Evolutionary conservation across 1,284 basidiomycete species (phyloP).

Genomic region (Apiotrichum brassicae): DNA sequence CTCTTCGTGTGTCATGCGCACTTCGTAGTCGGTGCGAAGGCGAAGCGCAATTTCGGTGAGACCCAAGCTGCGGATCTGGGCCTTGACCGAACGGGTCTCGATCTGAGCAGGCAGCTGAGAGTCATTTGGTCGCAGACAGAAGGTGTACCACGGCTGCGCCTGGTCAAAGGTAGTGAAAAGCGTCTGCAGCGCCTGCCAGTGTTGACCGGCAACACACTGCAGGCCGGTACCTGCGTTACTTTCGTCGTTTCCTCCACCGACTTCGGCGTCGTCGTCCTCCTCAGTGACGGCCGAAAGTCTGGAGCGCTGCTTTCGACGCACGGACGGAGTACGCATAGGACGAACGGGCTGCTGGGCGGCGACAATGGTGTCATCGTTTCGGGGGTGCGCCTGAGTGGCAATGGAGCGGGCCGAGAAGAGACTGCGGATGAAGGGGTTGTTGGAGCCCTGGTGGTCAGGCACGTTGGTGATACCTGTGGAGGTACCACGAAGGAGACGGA

Average conservation of each 20-base stretch:
- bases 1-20: conserved; percentile 78
- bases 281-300: conserved; percentile 55
- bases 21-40: conserved; percentile 62
- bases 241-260: conserved; percentile 41
- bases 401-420: conserved; percentile 84
- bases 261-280: conserved; percentile 49
- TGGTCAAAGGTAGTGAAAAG: conserved; percentile 85
- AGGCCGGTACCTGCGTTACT: conserved; percentile 62
- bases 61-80: conserved; percentile 78
- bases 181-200: conserved; percentile 71
- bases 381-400: conserved; percentile 80
- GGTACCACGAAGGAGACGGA: conserved; percentile 71
- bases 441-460: conserved; percentile 61
- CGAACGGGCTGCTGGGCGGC: conserved; percentile 86
- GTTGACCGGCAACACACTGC: conserved; percentile 78
- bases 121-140: conserved; percentile 92
- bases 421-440: conserved; percentile 84
- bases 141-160: conserved; percentile 84
- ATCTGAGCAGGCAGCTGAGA: conserved; percentile 88
- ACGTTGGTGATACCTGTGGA: conserved; percentile 21
- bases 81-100: conserved; percentile 84
- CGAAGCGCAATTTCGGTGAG: conserved; percentile 71
- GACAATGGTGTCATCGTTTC: conserved; percentile 89
- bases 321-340: conserved; percentile 87
- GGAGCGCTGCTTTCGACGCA: conserved; percentile 62